Base-by-base conservation (phyloP, 2,329 filamentous ascomycete species). In the Trichocomaceae sp. region DNA sequence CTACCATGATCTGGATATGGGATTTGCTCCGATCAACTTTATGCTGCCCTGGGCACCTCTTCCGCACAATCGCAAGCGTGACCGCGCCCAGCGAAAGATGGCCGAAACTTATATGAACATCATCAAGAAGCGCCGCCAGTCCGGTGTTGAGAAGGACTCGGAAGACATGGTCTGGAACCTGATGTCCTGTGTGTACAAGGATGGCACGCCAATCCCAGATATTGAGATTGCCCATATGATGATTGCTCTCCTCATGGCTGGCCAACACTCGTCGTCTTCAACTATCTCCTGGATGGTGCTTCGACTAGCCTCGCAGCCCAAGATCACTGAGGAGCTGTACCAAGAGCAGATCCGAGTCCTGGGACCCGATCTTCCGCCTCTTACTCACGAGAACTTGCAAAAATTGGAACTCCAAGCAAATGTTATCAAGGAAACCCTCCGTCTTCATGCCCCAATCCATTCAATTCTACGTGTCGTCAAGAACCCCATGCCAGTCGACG, bases 211-310 rank as follows among this genome's bases (percentile, higher is more conserved):
- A 0, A 72, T 91, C 1, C 84, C 87, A 0, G 87, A 92, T 67
- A 79, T 83, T 61, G 87, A 92, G 66, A 83, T 92, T 50, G 87
- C 87, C 0, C 84, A 90, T 70, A 88, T 92, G 78, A 90, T 92
- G 88, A 92, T 92, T 64, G 87, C 87, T 0, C 78, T 92, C 15
- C 79, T 92, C 50, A 91, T 93, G 87, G 88, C 85, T 10, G 88
- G 88, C 50, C 88, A 93, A 66, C 88, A 92, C 73, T 87, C 86
- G 1, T 90, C 87, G 0, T 86, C 87, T 5, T 85, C 87, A 0
- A 86, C 86, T n/a, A 83, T 83, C 61, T 79, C 85, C 8, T 92
- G 87, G 87, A 88, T 90, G 60, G 73, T 91, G 61, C 78, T 91
- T 12, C 85, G 83, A 48, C 79, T 92, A 2, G 87, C 88, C 9